These are phyloP conservation scores for Chaetomiaceae sp. DNA, from an alignment of 2,329 filamentous ascomycete genomes.

Conservation along the genomic window DNA sequence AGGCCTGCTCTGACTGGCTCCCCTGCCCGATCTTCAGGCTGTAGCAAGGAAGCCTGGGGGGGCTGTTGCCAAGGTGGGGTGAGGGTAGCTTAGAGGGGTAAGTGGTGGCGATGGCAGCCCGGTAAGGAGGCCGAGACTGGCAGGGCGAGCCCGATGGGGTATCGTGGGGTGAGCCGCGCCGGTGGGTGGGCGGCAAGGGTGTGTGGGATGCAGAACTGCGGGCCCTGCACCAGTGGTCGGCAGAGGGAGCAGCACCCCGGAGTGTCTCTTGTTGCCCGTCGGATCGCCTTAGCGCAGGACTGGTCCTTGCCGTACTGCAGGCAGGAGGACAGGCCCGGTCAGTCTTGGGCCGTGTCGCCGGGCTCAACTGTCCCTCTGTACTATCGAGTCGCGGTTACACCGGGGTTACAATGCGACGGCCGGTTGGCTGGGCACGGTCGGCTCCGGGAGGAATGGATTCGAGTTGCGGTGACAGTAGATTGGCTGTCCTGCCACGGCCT, in stretches of 20 bases:
- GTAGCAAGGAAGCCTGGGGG: slow-evolving; percentile 38
- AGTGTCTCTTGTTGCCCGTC: slow-evolving; percentile 21
- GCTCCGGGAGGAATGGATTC: slow-evolving; percentile 22
- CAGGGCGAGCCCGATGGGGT: slow-evolving; percentile 19
- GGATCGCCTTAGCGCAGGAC: slow-evolving; percentile 29
- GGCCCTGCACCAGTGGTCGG: slow-evolving; percentile 31
- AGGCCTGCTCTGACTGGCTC: slow-evolving; percentile 32
- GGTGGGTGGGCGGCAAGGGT: slow-evolving; percentile 21
- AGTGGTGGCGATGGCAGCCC: slow-evolving; percentile 19
- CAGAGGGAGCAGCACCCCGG: background rate
- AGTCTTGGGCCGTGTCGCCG: slow-evolving; percentile 20
- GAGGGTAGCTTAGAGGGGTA: slow-evolving; percentile 4
- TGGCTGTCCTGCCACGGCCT: slow-evolving; percentile 26
- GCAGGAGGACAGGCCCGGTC: background rate
- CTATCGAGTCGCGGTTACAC: slow-evolving; percentile 30
- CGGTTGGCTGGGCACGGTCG: slow-evolving; percentile 30
- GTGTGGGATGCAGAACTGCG: slow-evolving; percentile 36
- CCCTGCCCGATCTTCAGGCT: slow-evolving; percentile 43
- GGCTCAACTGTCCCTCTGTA: slow-evolving; percentile 23
- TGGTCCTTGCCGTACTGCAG: slow-evolving; percentile 4
- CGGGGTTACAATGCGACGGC: slow-evolving; percentile 22
- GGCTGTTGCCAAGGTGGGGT: slow-evolving; percentile 19
- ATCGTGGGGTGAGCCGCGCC: slow-evolving; percentile 8
- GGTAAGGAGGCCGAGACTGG: slow-evolving; percentile 20
- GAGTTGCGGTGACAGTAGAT: slow-evolving; percentile 25